Conservation (phyloP, 148 eudicot genomes). For the Selenicereus undatus region DNA sequence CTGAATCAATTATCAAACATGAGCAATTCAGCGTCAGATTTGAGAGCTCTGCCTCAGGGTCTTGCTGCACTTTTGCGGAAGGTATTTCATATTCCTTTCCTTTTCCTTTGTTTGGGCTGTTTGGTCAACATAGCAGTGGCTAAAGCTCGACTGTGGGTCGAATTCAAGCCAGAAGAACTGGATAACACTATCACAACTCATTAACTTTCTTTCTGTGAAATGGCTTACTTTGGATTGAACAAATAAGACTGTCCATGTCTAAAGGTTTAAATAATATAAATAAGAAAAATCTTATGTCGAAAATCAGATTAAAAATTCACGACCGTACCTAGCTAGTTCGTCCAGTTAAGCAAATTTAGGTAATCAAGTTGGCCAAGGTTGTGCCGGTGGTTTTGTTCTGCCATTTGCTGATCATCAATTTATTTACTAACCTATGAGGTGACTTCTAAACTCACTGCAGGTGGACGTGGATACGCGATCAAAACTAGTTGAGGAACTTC, state of each 20-base stretch:
- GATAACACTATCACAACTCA: too few relatives aligned
- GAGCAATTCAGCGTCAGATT: conserved; percentile 54
- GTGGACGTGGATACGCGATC: conserved; percentile 53
- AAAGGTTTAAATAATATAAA: background rate
- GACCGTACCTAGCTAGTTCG: too few relatives aligned
- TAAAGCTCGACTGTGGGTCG: too few relatives aligned
- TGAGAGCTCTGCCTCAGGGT: conserved; percentile 74
- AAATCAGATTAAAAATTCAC: background rate
- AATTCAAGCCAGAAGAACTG: too few relatives aligned
- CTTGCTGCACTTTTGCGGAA: conserved; percentile 71
- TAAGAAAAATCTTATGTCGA: background rate
- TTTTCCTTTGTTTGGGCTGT: background rate
- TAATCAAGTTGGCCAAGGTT: background rate
- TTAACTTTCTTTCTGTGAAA: too few relatives aligned
- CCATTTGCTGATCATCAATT: too few relatives aligned
- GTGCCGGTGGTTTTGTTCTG: background rate
- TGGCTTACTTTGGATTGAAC: too few relatives aligned
- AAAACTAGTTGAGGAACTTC: conserved; percentile 56
- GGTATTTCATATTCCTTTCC: conserved; percentile 35
- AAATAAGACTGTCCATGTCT: too few relatives aligned
- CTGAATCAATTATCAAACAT: conserved; percentile 56
- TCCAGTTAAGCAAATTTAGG: background rate
- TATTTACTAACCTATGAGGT: background rate
- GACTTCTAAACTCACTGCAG: conserved; percentile 31
- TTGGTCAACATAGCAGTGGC: too few relatives aligned